Percentiles rank a stretch among this genome's conserved stretches.
Evolutionary conservation across 2,329 filamentous ascomycete species (phyloP).

Genomic region (Aspergillus neoniger): DNA sequence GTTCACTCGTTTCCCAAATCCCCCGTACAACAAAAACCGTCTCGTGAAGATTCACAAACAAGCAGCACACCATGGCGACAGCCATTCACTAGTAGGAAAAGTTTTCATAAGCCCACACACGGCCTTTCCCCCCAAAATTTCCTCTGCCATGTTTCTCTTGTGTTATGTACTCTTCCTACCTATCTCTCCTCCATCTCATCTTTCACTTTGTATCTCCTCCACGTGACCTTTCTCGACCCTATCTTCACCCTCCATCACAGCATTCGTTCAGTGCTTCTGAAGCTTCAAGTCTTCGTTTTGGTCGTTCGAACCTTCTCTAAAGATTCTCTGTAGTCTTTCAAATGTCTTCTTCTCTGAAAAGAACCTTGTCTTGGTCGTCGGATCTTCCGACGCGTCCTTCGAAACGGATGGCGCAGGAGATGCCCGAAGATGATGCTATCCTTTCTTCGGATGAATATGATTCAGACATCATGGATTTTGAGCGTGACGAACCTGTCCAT

Average conservation of each 20-base stretch:
- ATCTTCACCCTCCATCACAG: background rate
- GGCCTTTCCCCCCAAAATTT: no score
- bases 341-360: slow-evolving; percentile 9
- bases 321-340: background rate
- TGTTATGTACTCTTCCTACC: slow-evolving; percentile 1
- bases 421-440: background rate
- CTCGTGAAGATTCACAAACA: no score
- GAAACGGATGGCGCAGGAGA: background rate
- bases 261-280: background rate
- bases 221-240: slow-evolving; percentile 18
- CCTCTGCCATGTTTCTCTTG: background rate
- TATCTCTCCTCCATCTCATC: background rate
- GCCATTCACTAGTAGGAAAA: no score
- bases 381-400: slow-evolving; percentile 5
- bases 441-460: background rate
- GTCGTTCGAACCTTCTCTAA: background rate
- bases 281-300: no score
- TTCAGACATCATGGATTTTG: no score
- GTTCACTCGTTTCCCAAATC: no score
- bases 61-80: no score
- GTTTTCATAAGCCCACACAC: no score
- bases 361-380: background rate
- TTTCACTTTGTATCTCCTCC: slow-evolving; percentile 1
- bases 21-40: no score
- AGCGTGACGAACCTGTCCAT: no score